Base-by-base conservation (phyloP, 495 filamentous ascomycete species). In the Neurospora sp. region DNA sequence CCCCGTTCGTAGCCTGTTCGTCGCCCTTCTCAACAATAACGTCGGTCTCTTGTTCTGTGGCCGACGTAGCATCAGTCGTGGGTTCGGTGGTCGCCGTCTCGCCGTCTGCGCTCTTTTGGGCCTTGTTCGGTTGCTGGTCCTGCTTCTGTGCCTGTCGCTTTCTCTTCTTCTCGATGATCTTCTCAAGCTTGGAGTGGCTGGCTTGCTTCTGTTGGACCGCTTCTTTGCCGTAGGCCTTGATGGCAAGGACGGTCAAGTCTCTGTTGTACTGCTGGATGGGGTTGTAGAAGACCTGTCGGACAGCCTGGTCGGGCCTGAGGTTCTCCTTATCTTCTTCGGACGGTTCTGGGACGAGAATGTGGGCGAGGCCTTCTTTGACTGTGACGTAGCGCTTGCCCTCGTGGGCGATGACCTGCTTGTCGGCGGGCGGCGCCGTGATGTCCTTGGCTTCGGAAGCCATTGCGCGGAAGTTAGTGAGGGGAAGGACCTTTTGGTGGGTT, bases 201-300 rank as follows among this genome's bases (percentile, higher is more conserved):
- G 81, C 79, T 47, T 79, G 75, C 76, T 85, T 85, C 47, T 82
- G 85, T 70, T 82, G 85, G 16, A 91, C 70, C 16, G 87, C 78
- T 73, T 93, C 89, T 70, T 96, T 89, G 0, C 90, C 92, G 83
- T 92, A 97, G 0, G 90, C 89, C 77, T 90, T 91, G 77, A 98
- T 96, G 20, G 94, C 92, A 27, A 98, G 86, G 39, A 98, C 92
- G 77, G 93, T 97, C 75, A 99, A 83, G 82, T 99, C 96, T 10
- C 96, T 89, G 83, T 99, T 99, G 85, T 97, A 99, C 80, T 98
- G 96, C 78, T 98, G 96, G 53, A 99, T 97, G 0, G 96, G 95
- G 75, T 99, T 99, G 84, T 99, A 99, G 80, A 99, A 99, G 37
- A 99, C 96, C 39, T 90, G 87, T 79, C 97, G 93, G 44, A 83